Evolutionary conservation across 495 filamentous ascomycete genomes (phyloP).

Genomic region (Parathielavia appendiculata): DNA sequence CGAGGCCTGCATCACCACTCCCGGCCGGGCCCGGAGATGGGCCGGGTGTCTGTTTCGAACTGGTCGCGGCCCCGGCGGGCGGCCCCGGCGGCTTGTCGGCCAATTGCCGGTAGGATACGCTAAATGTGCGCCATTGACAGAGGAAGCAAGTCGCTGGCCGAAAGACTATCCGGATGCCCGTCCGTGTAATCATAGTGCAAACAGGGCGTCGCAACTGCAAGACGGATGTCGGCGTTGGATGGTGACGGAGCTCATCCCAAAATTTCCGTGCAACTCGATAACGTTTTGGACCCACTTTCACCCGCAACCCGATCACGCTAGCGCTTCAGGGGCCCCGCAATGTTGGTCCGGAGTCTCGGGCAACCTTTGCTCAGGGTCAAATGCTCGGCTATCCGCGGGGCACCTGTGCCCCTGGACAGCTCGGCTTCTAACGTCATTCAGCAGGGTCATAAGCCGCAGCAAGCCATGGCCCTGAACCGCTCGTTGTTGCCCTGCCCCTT

Average conservation of each 20-base stretch:
- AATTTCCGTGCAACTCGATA: conserved; percentile 24
- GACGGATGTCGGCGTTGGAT: conserved; percentile 3
- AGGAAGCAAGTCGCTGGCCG: conserved; percentile 34
- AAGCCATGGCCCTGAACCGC: conserved; percentile 23
- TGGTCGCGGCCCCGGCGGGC: conserved; percentile 4
- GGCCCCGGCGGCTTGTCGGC: conserved; percentile 27
- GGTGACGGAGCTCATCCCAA: conserved; percentile 7
- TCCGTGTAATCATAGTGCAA: conserved; percentile 26
- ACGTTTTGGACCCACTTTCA: conserved; percentile 11
- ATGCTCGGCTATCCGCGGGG: conserved; percentile 35
- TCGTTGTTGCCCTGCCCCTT: not conserved
- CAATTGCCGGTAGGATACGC: conserved; percentile 38
- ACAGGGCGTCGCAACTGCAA: not conserved
- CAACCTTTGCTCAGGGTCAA: not conserved
- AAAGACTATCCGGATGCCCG: conserved; percentile 12
- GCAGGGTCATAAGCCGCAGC: conserved; percentile 28
- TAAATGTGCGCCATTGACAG: conserved; percentile 47
- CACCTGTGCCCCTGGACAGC: conserved; percentile 13
- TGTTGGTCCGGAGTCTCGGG: conserved; percentile 7
- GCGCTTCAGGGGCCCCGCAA: conserved; percentile 10
- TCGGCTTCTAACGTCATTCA: conserved; percentile 31
- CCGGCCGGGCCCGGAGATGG: not conserved
- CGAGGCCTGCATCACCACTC: not conserved
- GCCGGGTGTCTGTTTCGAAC: conserved; percentile 7
- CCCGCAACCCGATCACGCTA: conserved; percentile 4